Evolutionary conservation across 257 asterid genomes (phyloP).

Genomic region (Leptodermis oblonga): DNA sequence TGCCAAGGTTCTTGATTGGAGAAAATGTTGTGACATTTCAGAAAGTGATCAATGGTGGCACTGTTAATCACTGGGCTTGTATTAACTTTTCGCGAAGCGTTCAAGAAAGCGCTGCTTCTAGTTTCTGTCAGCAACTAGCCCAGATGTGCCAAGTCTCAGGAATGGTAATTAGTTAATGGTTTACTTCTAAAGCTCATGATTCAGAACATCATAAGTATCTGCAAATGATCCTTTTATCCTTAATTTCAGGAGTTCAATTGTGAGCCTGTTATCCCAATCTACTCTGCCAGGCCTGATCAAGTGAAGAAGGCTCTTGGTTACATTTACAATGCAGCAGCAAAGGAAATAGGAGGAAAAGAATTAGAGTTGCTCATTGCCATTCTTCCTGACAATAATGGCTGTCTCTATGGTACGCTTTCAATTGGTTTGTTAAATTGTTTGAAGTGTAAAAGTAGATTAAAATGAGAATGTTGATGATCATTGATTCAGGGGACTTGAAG

Average conservation of each 20-base stretch:
- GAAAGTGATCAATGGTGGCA: conserved; percentile 35
- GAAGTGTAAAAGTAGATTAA: background rate
- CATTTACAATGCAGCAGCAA: conserved; percentile 25
- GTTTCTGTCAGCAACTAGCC: conserved; percentile 28
- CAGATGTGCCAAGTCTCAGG: conserved; percentile 31
- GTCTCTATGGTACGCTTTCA: conserved; percentile 22
- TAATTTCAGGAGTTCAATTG: conserved; percentile 25
- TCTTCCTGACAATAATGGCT: conserved; percentile 34
- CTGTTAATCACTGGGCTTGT: conserved; percentile 27
- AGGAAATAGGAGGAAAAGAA: conserved; percentile 22
- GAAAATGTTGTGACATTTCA: conserved; percentile 12
- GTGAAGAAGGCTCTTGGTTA: conserved; percentile 29
- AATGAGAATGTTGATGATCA: background rate
- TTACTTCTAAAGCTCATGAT: background rate
- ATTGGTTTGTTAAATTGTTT: background rate
- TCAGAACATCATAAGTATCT: background rate
- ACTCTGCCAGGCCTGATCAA: conserved; percentile 30
- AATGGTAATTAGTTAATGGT: conserved; percentile 18
- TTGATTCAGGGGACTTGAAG: conserved; percentile 25
- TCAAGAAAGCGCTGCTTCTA: conserved; percentile 22
- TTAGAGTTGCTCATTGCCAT: conserved; percentile 31
- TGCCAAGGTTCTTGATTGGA: background rate
- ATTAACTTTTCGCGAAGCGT: conserved; percentile 31
- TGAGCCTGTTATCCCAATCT: conserved; percentile 32
- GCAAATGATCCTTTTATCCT: background rate